Evolutionary conservation across 225 moss, liverwort and hornwort genomes (phyloP).

Genomic region (Physcomitrium patens): DNA sequence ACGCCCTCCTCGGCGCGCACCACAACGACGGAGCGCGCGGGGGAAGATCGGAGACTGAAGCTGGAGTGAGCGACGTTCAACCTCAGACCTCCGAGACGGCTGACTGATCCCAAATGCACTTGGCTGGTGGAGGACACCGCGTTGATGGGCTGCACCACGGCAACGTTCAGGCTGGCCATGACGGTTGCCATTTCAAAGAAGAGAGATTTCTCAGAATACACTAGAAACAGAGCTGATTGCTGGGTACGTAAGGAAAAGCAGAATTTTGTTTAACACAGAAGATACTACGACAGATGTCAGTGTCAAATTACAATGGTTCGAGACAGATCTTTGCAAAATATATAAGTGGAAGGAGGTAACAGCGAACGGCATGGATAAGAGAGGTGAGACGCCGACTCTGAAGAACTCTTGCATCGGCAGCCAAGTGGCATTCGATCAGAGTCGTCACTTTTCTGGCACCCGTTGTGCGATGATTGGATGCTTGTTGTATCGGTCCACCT

Average conservation of each 20-base stretch:
- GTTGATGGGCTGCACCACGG: slow-evolving; percentile 21
- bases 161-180: slow-evolving; percentile 31
- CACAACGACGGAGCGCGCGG: slow-evolving; percentile 13
- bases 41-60: not conserved
- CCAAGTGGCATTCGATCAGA: not conserved
- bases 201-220: not conserved
- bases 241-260: not conserved
- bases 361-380: not conserved
- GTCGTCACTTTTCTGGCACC: not conserved
- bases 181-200: slow-evolving; percentile 6
- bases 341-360: not conserved
- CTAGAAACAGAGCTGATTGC: not conserved
- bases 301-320: not conserved
- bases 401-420: not conserved
- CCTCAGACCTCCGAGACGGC: slow-evolving; percentile 26
- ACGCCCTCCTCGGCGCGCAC: slow-evolving; percentile 41
- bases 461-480: not conserved
- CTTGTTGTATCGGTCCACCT: not conserved
- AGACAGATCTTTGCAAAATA: not conserved
- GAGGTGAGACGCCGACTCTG: not conserved
- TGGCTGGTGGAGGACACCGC: slow-evolving; percentile 16
- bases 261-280: not conserved
- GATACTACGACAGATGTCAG: not conserved
- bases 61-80: not conserved
- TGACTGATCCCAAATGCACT: slow-evolving; percentile 1